Base-by-base conservation (phyloP, 768 basidiomycete genomes). In the Butyriboletus loyo region DNA sequence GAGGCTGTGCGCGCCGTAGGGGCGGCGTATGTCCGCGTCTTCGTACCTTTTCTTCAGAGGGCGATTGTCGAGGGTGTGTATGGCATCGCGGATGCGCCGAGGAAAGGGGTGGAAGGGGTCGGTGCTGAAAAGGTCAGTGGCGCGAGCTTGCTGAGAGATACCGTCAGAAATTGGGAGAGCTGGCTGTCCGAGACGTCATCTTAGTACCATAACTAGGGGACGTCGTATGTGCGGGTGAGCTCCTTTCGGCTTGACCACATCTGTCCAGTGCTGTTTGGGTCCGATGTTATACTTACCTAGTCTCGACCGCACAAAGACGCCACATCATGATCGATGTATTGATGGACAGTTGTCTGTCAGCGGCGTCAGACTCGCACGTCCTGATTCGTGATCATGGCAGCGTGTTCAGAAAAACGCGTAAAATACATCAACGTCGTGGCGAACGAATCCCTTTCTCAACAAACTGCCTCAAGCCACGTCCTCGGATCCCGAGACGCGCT, bases 51-150 rank as follows among this genome's bases (percentile, higher is more conserved):
- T 64, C 61, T 89, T 58, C 71, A 78, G 61, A 75, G 84, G 21
- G 92, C 86, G 5, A 63, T 92, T 41, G 77, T 82, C 21, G 84
- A 89, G 61, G 90, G 91, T 3, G 85, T 92, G 24, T 93, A 87
- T 72, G 81, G 83, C 1, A 51, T 55, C 8, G 24, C 57, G 24
- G 46, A 52, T 19, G 41, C 9, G 15, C 32, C 34, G 25, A 19
- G 24, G 11, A 50, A 55, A 8, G 43, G 22, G 7, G 30, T 7
- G 14, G 46, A 30, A 15, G 44, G 15, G 7, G 19, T 14, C 13
- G 4, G 8, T 11, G 49, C 19, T 4, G 11, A 9, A 5, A 34
- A 22, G 39, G 30, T 10, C 2, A 42, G 41, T 27, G 50, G 55
- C 2, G 25, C 44, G 1, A 35, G 40, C 38, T 15, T 11, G 17